Percentiles rank a stretch among this genome's conserved stretches.
These are phyloP conservation scores for Acer negundo DNA, from an alignment of 345 rosid genomes.

Conservation along the genomic window DNA sequence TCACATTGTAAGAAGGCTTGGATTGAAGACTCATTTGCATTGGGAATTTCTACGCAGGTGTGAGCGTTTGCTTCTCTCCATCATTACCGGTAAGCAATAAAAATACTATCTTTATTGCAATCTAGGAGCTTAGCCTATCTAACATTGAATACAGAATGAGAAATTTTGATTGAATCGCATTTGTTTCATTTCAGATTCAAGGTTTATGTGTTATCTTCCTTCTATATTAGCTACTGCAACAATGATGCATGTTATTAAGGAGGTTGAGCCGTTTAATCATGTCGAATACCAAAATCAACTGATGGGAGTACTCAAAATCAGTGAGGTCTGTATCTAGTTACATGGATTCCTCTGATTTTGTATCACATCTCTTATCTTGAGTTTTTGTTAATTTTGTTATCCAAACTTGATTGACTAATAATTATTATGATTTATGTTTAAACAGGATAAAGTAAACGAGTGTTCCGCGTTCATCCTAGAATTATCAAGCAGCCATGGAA, in stretches of 20 bases:
- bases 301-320: slow-evolving; percentile 51
- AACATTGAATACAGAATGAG: not conserved
- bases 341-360: slow-evolving; percentile 12
- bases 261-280: slow-evolving; percentile 51
- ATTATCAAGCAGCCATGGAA: slow-evolving; percentile 33
- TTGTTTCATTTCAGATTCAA: slow-evolving; percentile 52
- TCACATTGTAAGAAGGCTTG: slow-evolving; percentile 69
- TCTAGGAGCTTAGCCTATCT: not conserved
- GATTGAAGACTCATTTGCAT: slow-evolving; percentile 51
- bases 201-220: slow-evolving; percentile 59
- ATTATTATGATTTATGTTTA: slow-evolving; percentile 6
- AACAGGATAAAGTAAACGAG: slow-evolving; percentile 60
- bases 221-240: slow-evolving; percentile 76
- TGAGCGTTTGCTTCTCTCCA: slow-evolving; percentile 69
- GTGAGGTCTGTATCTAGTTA: slow-evolving; percentile 51
- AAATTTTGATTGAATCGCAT: not conserved
- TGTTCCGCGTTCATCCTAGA: slow-evolving; percentile 65
- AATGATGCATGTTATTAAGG: slow-evolving; percentile 67
- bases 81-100: slow-evolving; percentile 65
- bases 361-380: not conserved
- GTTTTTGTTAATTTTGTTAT: not conserved
- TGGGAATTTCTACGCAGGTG: slow-evolving; percentile 64
- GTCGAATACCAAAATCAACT: slow-evolving; percentile 62
- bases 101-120: slow-evolving; percentile 8
- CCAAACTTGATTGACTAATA: not conserved